Conservation (phyloP, 495 filamentous ascomycete genomes). For the Aspergillus biplanus region DNA sequence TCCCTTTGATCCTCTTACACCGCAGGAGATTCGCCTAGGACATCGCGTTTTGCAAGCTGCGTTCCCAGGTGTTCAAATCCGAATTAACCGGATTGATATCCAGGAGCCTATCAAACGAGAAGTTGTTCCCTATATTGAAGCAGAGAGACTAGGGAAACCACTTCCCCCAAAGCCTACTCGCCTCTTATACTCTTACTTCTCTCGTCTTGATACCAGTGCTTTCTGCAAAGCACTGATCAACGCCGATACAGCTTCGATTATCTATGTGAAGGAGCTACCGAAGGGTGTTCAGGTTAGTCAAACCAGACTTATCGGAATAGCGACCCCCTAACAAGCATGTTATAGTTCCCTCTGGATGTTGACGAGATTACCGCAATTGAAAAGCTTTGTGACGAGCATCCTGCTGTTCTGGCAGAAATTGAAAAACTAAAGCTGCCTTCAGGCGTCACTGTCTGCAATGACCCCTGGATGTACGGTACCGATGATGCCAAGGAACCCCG, state of each 20-base stretch:
- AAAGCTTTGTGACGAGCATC: constrained; percentile 44
- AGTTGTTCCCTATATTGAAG: constrained; percentile 47
- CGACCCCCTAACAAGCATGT: not conserved
- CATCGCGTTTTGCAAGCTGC: constrained; percentile 42
- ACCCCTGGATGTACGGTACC: constrained; percentile 53
- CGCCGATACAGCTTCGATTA: constrained; percentile 42
- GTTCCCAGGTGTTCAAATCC: constrained; percentile 44
- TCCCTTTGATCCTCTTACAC: constrained; percentile 48
- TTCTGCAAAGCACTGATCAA: constrained; percentile 50
- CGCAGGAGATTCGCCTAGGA: constrained; percentile 47
- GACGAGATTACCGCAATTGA: constrained; percentile 48
- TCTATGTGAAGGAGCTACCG: constrained; percentile 45
- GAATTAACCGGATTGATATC: constrained; percentile 51
- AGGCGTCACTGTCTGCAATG: constrained; percentile 48
- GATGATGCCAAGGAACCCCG: constrained; percentile 40
- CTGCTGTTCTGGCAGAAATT: constrained; percentile 45
- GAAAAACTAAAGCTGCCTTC: constrained; percentile 45
- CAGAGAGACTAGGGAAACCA: constrained; percentile 39
- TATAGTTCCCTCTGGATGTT: constrained; percentile 43
- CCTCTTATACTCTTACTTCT: constrained; percentile 45
- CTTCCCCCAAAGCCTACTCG: constrained; percentile 42
- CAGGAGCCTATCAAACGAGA: constrained; percentile 48
- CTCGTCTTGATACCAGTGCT: constrained; percentile 44
- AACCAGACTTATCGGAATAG: not conserved
- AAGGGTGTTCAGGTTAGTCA: constrained; percentile 44